Evolutionary conservation across 331 rosid species (phyloP).

Genomic region (Rosa hybrid): DNA sequence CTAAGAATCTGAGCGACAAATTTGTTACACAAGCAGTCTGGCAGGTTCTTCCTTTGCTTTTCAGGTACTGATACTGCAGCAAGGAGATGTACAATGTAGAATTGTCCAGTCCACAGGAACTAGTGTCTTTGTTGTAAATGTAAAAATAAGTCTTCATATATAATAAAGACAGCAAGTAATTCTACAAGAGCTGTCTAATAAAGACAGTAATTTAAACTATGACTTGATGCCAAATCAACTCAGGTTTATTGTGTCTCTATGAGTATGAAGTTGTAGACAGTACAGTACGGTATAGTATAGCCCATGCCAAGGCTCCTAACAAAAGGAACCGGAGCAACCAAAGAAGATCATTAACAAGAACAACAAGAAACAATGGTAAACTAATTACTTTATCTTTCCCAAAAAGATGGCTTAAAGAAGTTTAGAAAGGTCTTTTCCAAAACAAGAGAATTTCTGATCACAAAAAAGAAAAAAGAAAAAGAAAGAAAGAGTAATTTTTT

Average conservation of each 20-base stretch:
- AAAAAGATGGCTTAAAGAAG: too few species aligned
- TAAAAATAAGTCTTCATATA: not conserved
- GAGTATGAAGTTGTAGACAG: not conserved
- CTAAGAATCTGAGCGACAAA: not conserved
- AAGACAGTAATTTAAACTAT: not conserved
- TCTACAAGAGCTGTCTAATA: not conserved
- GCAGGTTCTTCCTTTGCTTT: not conserved
- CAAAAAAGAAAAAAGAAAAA: too few species aligned
- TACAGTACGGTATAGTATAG: too few species aligned
- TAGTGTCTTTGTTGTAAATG: not conserved
- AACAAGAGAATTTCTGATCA: too few species aligned
- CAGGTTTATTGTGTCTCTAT: not conserved
- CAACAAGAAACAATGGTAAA: too few species aligned
- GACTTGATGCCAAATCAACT: not conserved
- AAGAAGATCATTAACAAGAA: too few species aligned
- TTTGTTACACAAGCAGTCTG: not conserved
- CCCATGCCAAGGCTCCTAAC: too few species aligned
- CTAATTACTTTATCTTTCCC: too few species aligned
- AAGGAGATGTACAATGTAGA: not conserved
- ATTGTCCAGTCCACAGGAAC: conserved; percentile 4
- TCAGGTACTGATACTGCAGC: not conserved
- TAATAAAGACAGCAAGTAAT: not conserved
- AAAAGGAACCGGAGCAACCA: too few species aligned
- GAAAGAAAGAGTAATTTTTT: too few species aligned
- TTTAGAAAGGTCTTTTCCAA: too few species aligned